Percentiles rank a stretch among this genome's conserved stretches.
Evolutionary conservation across 2,329 filamentous ascomycete genomes (phyloP).

Genomic region (Bisporella sp.): DNA sequence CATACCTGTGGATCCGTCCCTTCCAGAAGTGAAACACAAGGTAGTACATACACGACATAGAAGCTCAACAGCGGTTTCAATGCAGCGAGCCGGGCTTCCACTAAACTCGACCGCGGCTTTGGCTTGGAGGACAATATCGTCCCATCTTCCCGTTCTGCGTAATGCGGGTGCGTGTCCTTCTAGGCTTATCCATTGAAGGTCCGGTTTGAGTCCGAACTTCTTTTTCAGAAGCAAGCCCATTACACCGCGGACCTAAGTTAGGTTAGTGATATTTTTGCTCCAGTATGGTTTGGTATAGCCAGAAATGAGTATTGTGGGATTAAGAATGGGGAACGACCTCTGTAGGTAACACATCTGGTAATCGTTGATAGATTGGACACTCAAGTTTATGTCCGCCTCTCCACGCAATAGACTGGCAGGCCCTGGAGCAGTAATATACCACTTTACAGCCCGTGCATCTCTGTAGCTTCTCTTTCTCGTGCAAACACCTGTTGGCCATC

Average conservation of each 20-base stretch:
- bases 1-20: neutral
- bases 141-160: conserved; percentile 29
- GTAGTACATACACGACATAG: conserved; percentile 44
- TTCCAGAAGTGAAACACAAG: neutral
- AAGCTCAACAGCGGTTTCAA: conserved; percentile 37
- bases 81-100: conserved; percentile 29
- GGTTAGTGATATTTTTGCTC: conserved; percentile 17
- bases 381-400: conserved; percentile 43
- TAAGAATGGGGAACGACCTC: neutral
- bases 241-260: conserved; percentile 48
- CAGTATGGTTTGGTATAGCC: neutral
- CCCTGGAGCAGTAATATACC: conserved; percentile 45
- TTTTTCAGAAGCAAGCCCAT: conserved; percentile 41
- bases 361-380: conserved; percentile 40
- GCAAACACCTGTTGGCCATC: neutral
- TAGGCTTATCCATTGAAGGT: conserved; percentile 30
- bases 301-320: no score
- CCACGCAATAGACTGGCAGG: conserved; percentile 52
- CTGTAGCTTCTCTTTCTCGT: conserved; percentile 8
- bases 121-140: conserved; percentile 41
- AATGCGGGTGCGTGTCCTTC: conserved; percentile 40
- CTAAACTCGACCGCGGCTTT: conserved; percentile 43
- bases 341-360: conserved; percentile 40
- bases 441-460: conserved; percentile 46
- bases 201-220: conserved; percentile 16